A percentile compares a stretch with the other conserved stretches of the same genome.
These are phyloP conservation scores for Aureobasidium sp. DNA, from an alignment of 2,329 filamentous ascomycete species.

Conservation along the genomic window DNA sequence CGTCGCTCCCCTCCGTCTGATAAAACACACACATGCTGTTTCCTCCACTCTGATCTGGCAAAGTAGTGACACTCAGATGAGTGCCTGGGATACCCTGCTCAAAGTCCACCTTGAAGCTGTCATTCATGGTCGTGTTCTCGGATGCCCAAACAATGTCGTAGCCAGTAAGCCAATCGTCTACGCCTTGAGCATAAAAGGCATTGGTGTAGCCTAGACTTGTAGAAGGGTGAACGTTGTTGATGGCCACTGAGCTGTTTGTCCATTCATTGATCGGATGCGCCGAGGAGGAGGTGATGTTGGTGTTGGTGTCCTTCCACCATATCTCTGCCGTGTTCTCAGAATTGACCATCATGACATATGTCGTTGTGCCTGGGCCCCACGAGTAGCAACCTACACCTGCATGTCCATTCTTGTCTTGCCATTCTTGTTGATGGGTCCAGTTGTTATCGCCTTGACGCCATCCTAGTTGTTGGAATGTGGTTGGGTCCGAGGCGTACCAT, in stretches of 20 bases:
- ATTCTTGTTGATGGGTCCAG: slow-evolving; percentile 34
- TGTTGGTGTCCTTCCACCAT: slow-evolving; percentile 41
- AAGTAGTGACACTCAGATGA: slow-evolving; percentile 34
- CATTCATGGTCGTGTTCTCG: slow-evolving; percentile 33
- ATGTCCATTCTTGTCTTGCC: slow-evolving; percentile 36
- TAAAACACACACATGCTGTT: slow-evolving; percentile 29
- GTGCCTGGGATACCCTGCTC: slow-evolving; percentile 33
- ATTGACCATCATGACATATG: slow-evolving; percentile 40
- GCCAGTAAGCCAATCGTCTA: slow-evolving; percentile 29
- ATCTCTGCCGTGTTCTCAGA: slow-evolving; percentile 34
- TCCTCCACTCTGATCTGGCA: slow-evolving; percentile 28
- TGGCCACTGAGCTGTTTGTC: slow-evolving; percentile 27
- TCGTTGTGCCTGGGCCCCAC: slow-evolving; percentile 34
- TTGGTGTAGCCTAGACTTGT: slow-evolving; percentile 38
- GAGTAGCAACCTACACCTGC: slow-evolving; percentile 40
- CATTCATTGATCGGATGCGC: slow-evolving; percentile 37
- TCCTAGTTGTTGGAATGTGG: slow-evolving; percentile 35
- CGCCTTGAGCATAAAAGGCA: slow-evolving; percentile 36
- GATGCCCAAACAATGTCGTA: slow-evolving; percentile 34
- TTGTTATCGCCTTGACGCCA: slow-evolving; percentile 34
- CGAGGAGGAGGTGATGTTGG: slow-evolving; percentile 25
- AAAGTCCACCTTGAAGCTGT: slow-evolving; percentile 30
- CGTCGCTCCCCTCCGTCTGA: slow-evolving; percentile 27
- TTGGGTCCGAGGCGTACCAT: slow-evolving; percentile 37
- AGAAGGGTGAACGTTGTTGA: slow-evolving; percentile 33